Percentiles rank a stretch among this genome's conserved stretches.
phyloP scores from a whole-genome alignment of 345 rosid genomes.

The Erysimum cheiranthoides region DNA sequence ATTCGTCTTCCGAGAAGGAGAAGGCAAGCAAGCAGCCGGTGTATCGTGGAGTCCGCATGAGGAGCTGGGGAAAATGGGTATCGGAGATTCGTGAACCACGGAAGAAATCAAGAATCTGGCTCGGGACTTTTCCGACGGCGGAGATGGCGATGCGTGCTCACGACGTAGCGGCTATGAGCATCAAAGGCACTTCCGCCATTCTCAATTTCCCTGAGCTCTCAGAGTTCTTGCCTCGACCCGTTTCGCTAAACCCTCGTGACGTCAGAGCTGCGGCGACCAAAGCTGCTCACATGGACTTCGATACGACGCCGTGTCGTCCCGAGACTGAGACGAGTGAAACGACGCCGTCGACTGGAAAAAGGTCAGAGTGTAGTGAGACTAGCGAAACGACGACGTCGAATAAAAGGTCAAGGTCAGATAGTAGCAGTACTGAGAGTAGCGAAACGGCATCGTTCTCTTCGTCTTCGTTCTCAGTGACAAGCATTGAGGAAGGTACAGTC shows the following conservation, averaged over 20 bases:
- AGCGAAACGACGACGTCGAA: conserved; percentile 4
- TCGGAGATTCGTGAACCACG: conserved; percentile 97
- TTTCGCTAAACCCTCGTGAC: conserved; percentile 71
- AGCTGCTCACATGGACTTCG: conserved; percentile 76
- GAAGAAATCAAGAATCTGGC: conserved; percentile 95
- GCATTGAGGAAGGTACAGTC: conserved; percentile 47
- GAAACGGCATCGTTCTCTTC: conserved; percentile 34
- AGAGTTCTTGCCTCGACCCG: conserved; percentile 67
- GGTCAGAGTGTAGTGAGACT: not conserved
- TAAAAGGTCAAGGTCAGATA: not conserved
- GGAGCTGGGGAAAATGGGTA: conserved; percentile 98
- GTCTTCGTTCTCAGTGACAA: conserved; percentile 30
- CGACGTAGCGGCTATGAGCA: conserved; percentile 89
- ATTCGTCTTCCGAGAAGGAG: conserved; percentile 36
- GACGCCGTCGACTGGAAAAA: not conserved
- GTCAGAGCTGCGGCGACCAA: conserved; percentile 90
- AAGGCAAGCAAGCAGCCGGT: conserved; percentile 58
- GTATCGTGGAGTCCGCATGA: conserved; percentile 87
- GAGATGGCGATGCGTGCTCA: conserved; percentile 99
- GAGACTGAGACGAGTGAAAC: conserved; percentile 18
- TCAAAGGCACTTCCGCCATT: conserved; percentile 82
- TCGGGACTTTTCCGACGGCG: conserved; percentile 85
- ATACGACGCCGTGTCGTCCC: not conserved
- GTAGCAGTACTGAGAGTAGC: conserved; percentile 1
- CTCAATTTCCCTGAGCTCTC: conserved; percentile 91